Evolutionary conservation across 164 flowering plant species (phyloP), one percentile per base, ranked within the genome.

Genomic region (Protea cynaroides): DNA sequence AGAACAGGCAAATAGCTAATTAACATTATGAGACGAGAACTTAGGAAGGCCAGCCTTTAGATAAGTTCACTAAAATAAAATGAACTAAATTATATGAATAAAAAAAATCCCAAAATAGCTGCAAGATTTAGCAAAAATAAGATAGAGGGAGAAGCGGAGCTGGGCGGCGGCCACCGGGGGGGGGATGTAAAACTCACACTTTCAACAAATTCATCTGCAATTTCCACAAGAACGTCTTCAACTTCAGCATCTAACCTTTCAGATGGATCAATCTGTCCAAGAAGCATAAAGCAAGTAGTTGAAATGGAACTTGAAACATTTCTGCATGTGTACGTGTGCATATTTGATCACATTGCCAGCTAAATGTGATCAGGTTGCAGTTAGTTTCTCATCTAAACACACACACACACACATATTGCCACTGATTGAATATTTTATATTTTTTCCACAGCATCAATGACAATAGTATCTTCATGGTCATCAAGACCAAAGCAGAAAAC

Each of bases 171-270:
- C n/a, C n/a, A n/a, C n/a, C n/a, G 46, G 8, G 1, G 46, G 10
- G 25, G 59, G 37, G 23, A 63, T 52, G 21, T 29, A 64, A 19
- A 62, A 81, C 98, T 87, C 67, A 91, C 98, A 60, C 96, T 87
- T 18, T 91, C 96, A 23, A 94, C 84, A 75, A 94, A 94, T 19
- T 94, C 97, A 56, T 94, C 97, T 15, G 96, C 97, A 69, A 91
- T 83, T 73, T 91, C 96, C 69, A 81, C 80, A 63, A 94, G 93
- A 69, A 87, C 72, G 63, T 89, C 98, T 80, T 86, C 96, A 68
- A 94, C 97, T 59, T 87, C 96, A 65, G 93, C 82, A 76, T 91
- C 97, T 72, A 94, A 72, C 69, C 63, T 86, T 69, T 88, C 97
- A 53, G 84, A 81, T 51, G 97, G 93, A 76, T 84, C 95, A 69